These are phyloP conservation scores for Suhomyces taliae DNA, from an alignment of 1,139 yeast species.

Conservation along the genomic window DNA sequence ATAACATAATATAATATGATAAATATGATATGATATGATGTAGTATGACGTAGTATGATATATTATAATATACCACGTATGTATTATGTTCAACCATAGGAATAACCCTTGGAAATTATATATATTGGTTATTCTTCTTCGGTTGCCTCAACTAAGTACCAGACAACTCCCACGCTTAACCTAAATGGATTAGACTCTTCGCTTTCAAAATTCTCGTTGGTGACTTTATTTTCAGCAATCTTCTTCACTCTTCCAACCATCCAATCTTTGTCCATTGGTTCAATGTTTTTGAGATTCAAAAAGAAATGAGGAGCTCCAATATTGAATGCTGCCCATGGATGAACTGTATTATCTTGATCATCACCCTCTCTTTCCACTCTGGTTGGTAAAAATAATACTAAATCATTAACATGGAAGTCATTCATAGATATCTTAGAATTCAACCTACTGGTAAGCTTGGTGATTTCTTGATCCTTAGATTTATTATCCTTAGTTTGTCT, in stretches of 20 bases:
- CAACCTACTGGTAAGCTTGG: conserved; percentile 34
- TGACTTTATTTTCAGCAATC: conserved; percentile 50
- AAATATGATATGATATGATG: background rate
- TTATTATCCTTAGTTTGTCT: conserved; percentile 77
- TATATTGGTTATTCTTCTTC: background rate
- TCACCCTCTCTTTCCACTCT: conserved; percentile 39
- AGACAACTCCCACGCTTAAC: conserved; percentile 46
- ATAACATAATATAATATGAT: background rate
- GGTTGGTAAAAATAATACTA: conserved; percentile 83
- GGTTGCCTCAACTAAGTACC: conserved; percentile 52
- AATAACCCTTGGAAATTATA: background rate
- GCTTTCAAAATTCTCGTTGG: conserved; percentile 33
- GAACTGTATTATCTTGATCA: conserved; percentile 23
- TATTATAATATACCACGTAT: background rate
- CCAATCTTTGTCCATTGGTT: conserved; percentile 56
- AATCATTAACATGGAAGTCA: conserved; percentile 66
- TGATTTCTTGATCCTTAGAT: conserved; percentile 46
- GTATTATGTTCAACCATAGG: background rate
- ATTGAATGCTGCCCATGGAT: conserved; percentile 87
- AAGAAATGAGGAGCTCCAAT: conserved; percentile 79
- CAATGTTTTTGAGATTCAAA: conserved; percentile 37
- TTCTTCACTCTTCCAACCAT: conserved; percentile 60
- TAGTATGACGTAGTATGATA: background rate
- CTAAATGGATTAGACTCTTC: conserved; percentile 46
- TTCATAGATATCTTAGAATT: conserved; percentile 62